These are phyloP conservation scores for Pascua sp. DNA, from an alignment of 1,284 basidiomycete species.

Conservation along the genomic window DNA sequence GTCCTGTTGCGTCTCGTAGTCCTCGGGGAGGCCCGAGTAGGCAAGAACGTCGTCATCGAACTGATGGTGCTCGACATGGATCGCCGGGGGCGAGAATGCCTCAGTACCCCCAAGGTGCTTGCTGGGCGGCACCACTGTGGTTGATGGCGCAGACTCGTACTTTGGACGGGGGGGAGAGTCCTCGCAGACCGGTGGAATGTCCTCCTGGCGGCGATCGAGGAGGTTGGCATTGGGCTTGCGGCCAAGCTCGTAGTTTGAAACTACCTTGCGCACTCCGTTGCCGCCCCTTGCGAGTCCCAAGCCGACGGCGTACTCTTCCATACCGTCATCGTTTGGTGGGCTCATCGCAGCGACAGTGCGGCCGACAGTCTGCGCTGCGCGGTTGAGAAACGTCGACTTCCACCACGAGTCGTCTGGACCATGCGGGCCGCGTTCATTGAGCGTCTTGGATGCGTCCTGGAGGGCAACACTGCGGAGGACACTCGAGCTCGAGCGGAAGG, in stretches of 20 bases:
- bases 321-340: constrained; percentile 12
- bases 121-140: too few relatives aligned
- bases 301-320: constrained; percentile 21
- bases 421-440: constrained; percentile 4
- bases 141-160: background rate
- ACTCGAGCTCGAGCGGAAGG: constrained; percentile 17
- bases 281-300: constrained; percentile 31
- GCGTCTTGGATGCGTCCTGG: constrained; percentile 10
- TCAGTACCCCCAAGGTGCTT: too few relatives aligned
- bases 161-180: background rate
- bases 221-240: constrained; percentile 12
- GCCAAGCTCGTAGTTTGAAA: constrained; percentile 33
- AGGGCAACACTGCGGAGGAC: constrained; percentile 18
- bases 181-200: constrained; percentile 10
- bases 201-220: constrained; percentile 36
- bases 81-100: constrained; percentile 11
- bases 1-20: constrained; percentile 39
- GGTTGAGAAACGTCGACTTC: constrained; percentile 2
- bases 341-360: constrained; percentile 12
- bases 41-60: constrained; percentile 27
- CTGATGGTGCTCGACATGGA: background rate
- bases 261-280: constrained; percentile 34
- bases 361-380: constrained; percentile 13
- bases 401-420: constrained; percentile 27
- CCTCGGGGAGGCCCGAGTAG: constrained; percentile 33